phyloP scores from a whole-genome alignment of 2,329 filamentous ascomycete species.

The Colletotrichum neosansevieriae region DNA sequence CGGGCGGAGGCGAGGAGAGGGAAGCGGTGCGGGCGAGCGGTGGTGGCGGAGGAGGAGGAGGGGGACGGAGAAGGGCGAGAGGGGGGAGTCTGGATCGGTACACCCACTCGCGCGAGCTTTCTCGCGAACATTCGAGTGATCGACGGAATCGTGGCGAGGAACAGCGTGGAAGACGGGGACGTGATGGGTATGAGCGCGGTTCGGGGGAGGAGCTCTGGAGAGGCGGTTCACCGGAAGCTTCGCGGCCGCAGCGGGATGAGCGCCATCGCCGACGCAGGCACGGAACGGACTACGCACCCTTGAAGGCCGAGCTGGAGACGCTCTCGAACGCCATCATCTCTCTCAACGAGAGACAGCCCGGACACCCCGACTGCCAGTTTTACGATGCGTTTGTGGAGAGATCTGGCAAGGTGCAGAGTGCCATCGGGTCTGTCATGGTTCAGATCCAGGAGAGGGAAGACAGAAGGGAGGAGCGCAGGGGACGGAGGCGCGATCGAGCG shows the following conservation, averaged over 20 bases:
- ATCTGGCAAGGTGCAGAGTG: constrained; percentile 35
- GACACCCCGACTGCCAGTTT: constrained; percentile 38
- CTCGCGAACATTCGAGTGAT: constrained; percentile 11
- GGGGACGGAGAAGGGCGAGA: constrained; percentile 5
- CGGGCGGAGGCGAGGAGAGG: not conserved
- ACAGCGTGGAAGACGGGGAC: not conserved
- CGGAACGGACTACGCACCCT: constrained; percentile 28
- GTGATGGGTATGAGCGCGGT: not conserved
- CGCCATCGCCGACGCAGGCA: constrained; percentile 14
- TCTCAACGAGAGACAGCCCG: constrained; percentile 34
- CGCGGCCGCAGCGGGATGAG: not conserved
- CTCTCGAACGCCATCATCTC: constrained; percentile 37
- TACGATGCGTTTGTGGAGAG: constrained; percentile 38
- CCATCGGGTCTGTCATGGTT: constrained; percentile 31
- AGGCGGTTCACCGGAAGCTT: not conserved
- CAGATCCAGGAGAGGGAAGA: constrained; percentile 39
- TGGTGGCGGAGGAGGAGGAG: not conserved
- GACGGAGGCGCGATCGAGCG: constrained; percentile 15
- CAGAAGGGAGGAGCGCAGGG: constrained; percentile 26
- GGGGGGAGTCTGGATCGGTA: not conserved
- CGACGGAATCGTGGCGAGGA: not conserved
- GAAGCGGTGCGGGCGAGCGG: not conserved
- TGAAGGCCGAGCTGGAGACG: constrained; percentile 30
- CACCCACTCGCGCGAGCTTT: constrained; percentile 4
- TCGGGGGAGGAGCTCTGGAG: not conserved